A percentile compares a stretch with the other conserved stretches of the same genome.
Evolutionary conservation across 2,329 filamentous ascomycete species (phyloP).

Genomic region (Chalaropsis ovoidea): DNA sequence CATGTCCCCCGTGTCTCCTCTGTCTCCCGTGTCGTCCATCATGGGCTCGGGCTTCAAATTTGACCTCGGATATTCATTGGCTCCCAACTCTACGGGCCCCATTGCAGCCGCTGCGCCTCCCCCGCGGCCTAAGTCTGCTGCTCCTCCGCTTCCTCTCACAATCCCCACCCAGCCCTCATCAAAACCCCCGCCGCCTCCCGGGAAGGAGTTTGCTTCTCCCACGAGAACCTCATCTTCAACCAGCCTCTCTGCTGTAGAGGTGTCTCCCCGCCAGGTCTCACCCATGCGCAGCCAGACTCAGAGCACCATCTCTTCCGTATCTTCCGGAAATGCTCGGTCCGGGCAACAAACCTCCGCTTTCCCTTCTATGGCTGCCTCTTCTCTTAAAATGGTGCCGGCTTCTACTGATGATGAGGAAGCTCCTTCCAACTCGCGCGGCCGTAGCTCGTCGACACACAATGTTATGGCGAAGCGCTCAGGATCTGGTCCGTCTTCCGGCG

Average conservation of each 20-base stretch:
- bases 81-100: not conserved
- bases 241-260: slow-evolving; percentile 16
- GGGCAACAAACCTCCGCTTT: slow-evolving; percentile 13
- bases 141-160: slow-evolving; percentile 17
- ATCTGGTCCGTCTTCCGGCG: slow-evolving; percentile 3
- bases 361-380: slow-evolving; percentile 7
- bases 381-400: slow-evolving; percentile 15
- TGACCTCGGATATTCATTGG: not conserved
- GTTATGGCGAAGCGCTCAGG: slow-evolving; percentile 18
- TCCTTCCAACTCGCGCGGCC: slow-evolving; percentile 10
- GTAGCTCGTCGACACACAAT: slow-evolving; percentile 19
- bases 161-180: slow-evolving; percentile 14
- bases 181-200: slow-evolving; percentile 13
- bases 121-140: slow-evolving; percentile 16
- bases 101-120: not conserved
- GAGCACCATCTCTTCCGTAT: slow-evolving; percentile 22
- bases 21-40: slow-evolving; percentile 1
- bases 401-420: not conserved
- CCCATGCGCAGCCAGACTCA: slow-evolving; percentile 22
- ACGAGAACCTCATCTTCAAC: slow-evolving; percentile 19
- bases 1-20: not conserved
- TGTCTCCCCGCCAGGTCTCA: slow-evolving; percentile 20
- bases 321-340: slow-evolving; percentile 8
- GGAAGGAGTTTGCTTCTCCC: slow-evolving; percentile 12
- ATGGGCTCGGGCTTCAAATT: slow-evolving; percentile 10